Base-by-base conservation (phyloP, 257 asterid genomes). In the Primulina huaijiensis region DNA sequence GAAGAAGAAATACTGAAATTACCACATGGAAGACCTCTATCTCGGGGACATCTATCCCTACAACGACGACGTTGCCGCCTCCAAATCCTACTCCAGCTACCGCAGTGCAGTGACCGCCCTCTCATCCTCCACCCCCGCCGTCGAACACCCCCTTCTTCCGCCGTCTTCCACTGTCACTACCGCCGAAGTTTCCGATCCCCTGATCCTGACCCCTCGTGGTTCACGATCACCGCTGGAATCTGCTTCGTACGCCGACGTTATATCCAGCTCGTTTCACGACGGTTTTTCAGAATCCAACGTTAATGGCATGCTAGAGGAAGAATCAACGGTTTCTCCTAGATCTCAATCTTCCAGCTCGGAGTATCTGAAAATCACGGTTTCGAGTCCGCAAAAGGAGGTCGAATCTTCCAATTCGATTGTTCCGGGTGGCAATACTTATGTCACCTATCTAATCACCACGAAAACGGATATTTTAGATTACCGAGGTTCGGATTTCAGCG, bases 371-470 rank as follows among this genome's bases (percentile, higher is more conserved):
- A 80, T 94, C 62, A 76, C 75, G 68, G 97, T 94, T 73, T 91
- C 92, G 66, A 79, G 87, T 83, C 97, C 99, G 61, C 92, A 77
- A 64, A 91, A 94, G 79, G 99, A 89, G 89, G 85, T 67, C 0
- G 92, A 88, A 74, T 58, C 96, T 6, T 80, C 95, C 4, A 80
- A 75, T 72, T 94, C 97, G 55, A 81, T 94, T 59, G 97, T 94
- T 68, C 97, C 97, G 0, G 97, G 97, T 4, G 86, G 84, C 23
- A 90, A 89, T 70, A 74, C 96, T 17, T 91, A 80, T 29, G 74
- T 82, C 8, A 91, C 96, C 21, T 94, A 94, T 74, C 75, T 82
- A 76, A 88, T 94, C 77, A 88, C 91, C 16, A 86, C 99, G 17
- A 87, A 79, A 40, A 94, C 99, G 8, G 81, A 88, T 64, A 65